Base-by-base conservation (phyloP, 805 yeast genomes). In the Kluyveromyces lactis region DNA sequence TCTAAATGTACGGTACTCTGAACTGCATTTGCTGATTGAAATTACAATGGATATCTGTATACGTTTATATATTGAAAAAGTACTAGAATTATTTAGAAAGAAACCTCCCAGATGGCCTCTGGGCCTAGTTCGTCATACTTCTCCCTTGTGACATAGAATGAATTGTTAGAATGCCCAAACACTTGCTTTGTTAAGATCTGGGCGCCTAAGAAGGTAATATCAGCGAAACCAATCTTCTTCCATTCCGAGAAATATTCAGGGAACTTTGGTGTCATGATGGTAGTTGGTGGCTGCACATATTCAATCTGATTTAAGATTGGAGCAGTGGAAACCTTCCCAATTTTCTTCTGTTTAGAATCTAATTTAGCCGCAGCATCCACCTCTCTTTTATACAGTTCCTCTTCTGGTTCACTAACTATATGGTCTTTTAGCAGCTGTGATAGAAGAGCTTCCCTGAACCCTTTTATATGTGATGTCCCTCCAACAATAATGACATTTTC, bases 181-280 rank as follows among this genome's bases (percentile, higher is more conserved):
- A 85, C 75, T 64, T 86, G 95, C 60, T 85, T 86, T 15, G 95
- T 77, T 32, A 86, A 81, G 36, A 89, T 83, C 60, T 86, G 85
- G 2, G 84, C 95, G 2, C 97, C 97, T 45, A 89, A 64, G 55
- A 89, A 86, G 42, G 77, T 71, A 24, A 81, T 75, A 49, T 85
- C 87, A 42, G 81, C 79, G 73, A 81, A 80, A 1, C 90, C 87
- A 26, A 59, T 60, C 58, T 76, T 77, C 63, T 89, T 89, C 97
- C 97, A 90, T 49, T 86, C 95, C 1, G 95, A 85, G 63, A 90
- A 90, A 60, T 90, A 89, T 41, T 90, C 97, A 0, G 96, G 94
- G 58, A 77, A 72, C 51, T 81, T 80, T 18, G 79, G 77, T 36
- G 77, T 55, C 48, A 73, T 77, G 41, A 89, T 72, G 11, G 78